phyloP scores from a whole-genome alignment of 306 rosid species.

The Prunus armeniaca region DNA sequence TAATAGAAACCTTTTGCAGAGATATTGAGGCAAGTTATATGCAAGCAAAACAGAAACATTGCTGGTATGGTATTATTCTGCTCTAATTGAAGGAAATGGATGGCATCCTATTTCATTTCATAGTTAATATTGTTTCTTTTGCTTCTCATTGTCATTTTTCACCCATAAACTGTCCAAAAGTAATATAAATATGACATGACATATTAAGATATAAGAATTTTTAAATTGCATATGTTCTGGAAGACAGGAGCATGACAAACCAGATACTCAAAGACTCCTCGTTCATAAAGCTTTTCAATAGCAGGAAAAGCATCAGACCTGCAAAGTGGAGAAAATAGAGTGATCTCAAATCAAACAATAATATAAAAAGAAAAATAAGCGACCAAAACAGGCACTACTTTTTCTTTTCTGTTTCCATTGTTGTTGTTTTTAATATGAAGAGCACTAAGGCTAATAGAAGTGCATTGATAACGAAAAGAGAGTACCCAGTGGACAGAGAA shows the following conservation, averaged over 20 bases:
- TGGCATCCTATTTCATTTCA: background rate
- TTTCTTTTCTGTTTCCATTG: background rate
- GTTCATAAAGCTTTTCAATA: conserved; percentile 64
- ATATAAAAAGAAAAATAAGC: background rate
- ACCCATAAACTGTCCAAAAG: background rate
- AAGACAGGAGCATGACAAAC: conserved; percentile 44
- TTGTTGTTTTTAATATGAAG: background rate
- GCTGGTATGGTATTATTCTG: background rate
- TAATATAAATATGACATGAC: background rate
- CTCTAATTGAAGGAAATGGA: background rate
- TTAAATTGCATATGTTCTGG: background rate
- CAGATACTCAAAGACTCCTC: conserved; percentile 72
- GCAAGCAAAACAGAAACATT: background rate
- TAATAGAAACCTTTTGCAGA: background rate
- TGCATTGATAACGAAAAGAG: background rate
- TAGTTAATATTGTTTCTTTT: background rate
- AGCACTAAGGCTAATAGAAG: background rate
- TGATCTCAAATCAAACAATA: background rate
- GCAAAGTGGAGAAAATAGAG: conserved; percentile 15
- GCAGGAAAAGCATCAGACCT: conserved; percentile 48
- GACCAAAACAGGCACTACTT: background rate
- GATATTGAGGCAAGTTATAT: background rate
- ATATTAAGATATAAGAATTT: background rate
- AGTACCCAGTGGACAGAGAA: conserved; percentile 55
- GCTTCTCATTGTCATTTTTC: background rate